Base-by-base conservation (phyloP, 1,139 yeast genomes). In the Candida neerlandica region DNA sequence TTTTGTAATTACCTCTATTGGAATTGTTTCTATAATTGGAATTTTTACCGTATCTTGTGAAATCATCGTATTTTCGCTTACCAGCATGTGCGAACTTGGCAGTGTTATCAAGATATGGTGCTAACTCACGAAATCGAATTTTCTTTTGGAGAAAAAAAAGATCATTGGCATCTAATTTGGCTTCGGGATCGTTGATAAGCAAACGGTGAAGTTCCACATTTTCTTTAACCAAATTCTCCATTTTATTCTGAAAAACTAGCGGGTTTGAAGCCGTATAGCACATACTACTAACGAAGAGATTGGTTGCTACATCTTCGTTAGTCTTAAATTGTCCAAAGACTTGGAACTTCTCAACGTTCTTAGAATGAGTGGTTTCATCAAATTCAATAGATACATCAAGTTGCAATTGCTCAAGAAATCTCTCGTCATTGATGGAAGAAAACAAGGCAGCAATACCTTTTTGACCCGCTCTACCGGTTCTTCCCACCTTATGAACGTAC, bases 381-480 rank as follows among this genome's bases (percentile, higher is more conserved):
- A 86, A 82, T 15, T 62, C 66, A 56, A 85, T 78, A 37, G 81
- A 83, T 58, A 79, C 77, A 45, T 76, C 69, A 27, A 62, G 60
- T 45, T 67, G 60, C 58, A 86, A 73, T 2, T 69, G 65, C 33
- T 66, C 63, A 45, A 77, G 66, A 62, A 79, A 86, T 18, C 75
- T 74, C 35, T 64, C 55, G 65, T 87, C 92, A 11, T 41, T 27
- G 48, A 71, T 63, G 18, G 82, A 67, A 41, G 79, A 58, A 59
- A 81, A 84, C 42, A 84, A 64, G 9, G 80, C 65, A 1, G 94
- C 85, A 38, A 73, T 72, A 57, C 99, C 99, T 34, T 77, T 73
- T 56, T 81, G 81, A 53, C 97, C 97, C 52, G 94, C 96, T 72
- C 99, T 84, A 44, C 96, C 98, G 19, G 98, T 92, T 78, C 99